phyloP scores from a whole-genome alignment of 495 filamentous ascomycete genomes.

The Aspergillus olivimuriae region DNA sequence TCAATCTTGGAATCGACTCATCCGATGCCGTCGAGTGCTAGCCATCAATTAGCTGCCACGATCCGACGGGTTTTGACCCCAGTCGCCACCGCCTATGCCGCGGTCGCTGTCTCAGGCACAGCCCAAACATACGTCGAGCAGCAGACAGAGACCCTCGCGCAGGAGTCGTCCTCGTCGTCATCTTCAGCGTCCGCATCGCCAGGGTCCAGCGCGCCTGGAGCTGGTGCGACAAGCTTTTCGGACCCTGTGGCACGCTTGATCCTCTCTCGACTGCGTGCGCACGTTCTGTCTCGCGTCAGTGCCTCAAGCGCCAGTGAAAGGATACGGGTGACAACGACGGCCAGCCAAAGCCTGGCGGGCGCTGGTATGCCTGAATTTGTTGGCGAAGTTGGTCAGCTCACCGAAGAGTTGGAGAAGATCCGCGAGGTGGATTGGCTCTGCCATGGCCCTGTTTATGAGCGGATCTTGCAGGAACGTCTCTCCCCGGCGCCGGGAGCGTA shows the following conservation, averaged over 20 bases:
- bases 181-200: constrained; percentile 12
- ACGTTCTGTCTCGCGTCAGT: constrained; percentile 69
- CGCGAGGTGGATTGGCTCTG: constrained; percentile 71
- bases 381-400: constrained; percentile 71
- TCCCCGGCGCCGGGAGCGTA: neutral
- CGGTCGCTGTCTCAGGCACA: constrained; percentile 27
- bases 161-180: constrained; percentile 4
- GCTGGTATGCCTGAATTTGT: constrained; percentile 87
- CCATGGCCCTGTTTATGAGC: constrained; percentile 78
- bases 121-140: constrained; percentile 34
- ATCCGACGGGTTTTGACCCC: constrained; percentile 52
- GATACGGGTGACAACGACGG: constrained; percentile 71
- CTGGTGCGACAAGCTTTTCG: constrained; percentile 36
- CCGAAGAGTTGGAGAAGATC: constrained; percentile 70
- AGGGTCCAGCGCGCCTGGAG: constrained; percentile 3
- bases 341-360: constrained; percentile 72
- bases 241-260: constrained; percentile 81
- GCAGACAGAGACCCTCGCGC: constrained; percentile 11
- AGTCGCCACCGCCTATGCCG: constrained; percentile 32
- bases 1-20: constrained; percentile 73
- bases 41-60: constrained; percentile 37
- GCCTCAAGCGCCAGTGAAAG: constrained; percentile 74
- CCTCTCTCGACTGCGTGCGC: constrained; percentile 64
- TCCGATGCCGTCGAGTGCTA: constrained; percentile 60
- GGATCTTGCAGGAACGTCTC: constrained; percentile 40